Conservation (phyloP, 768 basidiomycete species). For the Pulveroboletus sp. region DNA sequence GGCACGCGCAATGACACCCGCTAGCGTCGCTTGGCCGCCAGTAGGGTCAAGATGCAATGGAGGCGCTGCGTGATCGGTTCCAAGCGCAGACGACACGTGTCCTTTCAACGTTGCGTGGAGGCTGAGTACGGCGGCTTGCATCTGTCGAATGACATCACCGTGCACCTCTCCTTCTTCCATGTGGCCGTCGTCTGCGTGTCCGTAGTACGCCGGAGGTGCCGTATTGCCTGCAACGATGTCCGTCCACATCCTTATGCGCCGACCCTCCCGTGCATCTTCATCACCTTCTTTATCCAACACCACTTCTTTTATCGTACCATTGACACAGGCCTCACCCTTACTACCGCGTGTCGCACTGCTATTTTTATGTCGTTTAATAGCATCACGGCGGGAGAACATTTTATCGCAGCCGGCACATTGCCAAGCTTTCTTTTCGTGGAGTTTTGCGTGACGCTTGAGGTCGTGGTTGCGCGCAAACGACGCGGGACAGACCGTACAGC, state of each 20-base stretch:
- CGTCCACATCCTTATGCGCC: conserved; percentile 62
- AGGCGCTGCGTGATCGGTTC: conserved; percentile 34
- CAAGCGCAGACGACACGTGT: conserved; percentile 56
- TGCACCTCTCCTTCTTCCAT: conserved; percentile 66
- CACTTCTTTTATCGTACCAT: conserved; percentile 62
- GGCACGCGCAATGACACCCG: conserved; percentile 70
- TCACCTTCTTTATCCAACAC: conserved; percentile 41
- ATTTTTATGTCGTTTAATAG: conserved; percentile 76
- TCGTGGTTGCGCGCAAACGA: conserved; percentile 80
- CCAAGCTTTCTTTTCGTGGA: conserved; percentile 73
- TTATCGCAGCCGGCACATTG: conserved; percentile 73
- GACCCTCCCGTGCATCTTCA: conserved; percentile 48
- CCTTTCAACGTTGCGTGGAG: conserved; percentile 56
- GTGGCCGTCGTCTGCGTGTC: conserved; percentile 23
- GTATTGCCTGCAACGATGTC: conserved; percentile 47
- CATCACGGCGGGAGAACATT: conserved; percentile 74
- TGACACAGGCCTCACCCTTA: conserved; percentile 50
- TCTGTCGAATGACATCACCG: conserved; percentile 42
- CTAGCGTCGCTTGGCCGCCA: conserved; percentile 63
- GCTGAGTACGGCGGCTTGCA: conserved; percentile 51
- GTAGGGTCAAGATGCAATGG: conserved; percentile 41
- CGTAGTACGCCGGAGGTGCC: conserved; percentile 6
- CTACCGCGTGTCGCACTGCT: conserved; percentile 50
- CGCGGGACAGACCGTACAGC: conserved; percentile 63
- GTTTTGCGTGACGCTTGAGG: conserved; percentile 70